These are phyloP conservation scores for Phytophthora capsici DNA, from an alignment of 352 stramenopile species.

Conservation along the genomic window DNA sequence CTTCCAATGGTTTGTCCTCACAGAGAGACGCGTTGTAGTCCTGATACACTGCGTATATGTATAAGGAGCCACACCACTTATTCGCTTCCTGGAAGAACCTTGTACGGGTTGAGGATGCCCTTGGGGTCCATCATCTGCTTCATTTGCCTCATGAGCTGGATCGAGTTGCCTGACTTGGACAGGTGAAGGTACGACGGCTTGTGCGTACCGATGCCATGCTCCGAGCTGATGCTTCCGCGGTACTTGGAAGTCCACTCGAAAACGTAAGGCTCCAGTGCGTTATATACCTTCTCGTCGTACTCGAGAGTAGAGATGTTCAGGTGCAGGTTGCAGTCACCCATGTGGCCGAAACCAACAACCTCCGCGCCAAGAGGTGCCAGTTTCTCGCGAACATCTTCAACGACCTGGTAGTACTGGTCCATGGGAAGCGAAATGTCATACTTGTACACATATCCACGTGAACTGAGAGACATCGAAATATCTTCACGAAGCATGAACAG, in stretches of 20 bases:
- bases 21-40: neutral
- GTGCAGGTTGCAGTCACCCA: constrained; percentile 97
- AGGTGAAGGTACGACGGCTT: constrained; percentile 91
- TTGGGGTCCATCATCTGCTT: constrained; percentile 96
- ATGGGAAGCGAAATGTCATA: constrained; percentile 97
- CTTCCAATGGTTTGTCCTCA: neutral
- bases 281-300: constrained; percentile 73
- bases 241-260: constrained; percentile 84
- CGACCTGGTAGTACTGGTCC: constrained; percentile 91
- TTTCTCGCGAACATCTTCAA: constrained; percentile 75
- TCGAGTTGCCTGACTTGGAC: constrained; percentile 83
- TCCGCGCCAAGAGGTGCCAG: constrained; percentile 54
- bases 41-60: neutral
- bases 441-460: constrained; percentile 95
- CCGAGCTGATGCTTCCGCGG: constrained; percentile 96
- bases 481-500: constrained; percentile 96
- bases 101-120: constrained; percentile 97
- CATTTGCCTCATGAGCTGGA: constrained; percentile 93
- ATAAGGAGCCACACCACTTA: constrained; percentile 8
- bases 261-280: constrained; percentile 75
- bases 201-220: constrained; percentile 97
- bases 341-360: constrained; percentile 93
- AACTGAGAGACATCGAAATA: constrained; percentile 89
- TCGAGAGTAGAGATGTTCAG: constrained; percentile 92
- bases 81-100: constrained; percentile 75